phyloP scores from a whole-genome alignment of 2,329 filamentous ascomycete genomes.

The Talaromyces sp. region DNA sequence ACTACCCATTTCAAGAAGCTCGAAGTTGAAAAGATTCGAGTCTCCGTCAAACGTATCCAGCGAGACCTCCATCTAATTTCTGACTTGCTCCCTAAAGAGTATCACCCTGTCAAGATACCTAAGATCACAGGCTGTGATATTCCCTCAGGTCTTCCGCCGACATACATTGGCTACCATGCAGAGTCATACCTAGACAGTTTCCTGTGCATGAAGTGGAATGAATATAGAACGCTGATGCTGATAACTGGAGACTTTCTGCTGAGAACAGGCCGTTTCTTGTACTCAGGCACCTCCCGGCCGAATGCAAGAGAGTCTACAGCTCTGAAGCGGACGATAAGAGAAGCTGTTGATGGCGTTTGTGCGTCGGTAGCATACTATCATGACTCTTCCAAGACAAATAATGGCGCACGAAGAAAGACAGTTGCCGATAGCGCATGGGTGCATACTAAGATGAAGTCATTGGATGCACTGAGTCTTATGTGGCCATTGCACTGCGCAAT shows the following conservation, averaged over 20 bases:
- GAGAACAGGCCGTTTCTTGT: not conserved
- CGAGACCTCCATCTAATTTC: not conserved
- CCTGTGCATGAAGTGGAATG: conserved; percentile 5
- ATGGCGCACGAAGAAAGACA: not conserved
- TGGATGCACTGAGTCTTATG: not conserved
- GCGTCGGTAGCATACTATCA: not conserved
- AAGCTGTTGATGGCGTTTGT: conserved; percentile 5
- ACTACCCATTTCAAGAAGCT: not conserved
- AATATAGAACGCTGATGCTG: not conserved
- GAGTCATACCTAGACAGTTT: conserved; percentile 1
- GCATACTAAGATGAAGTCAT: not conserved
- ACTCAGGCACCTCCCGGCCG: not conserved
- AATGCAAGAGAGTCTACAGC: not conserved
- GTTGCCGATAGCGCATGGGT: not conserved
- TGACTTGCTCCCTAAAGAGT: not conserved
- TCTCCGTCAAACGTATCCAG: not conserved
- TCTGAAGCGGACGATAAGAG: not conserved
- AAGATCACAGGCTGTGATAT: not conserved
- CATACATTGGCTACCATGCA: not conserved
- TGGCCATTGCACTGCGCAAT: conserved; percentile 8
- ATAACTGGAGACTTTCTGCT: conserved; percentile 4
- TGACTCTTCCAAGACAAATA: not conserved
- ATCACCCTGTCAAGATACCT: not conserved
- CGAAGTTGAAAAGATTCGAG: conserved; percentile 1
- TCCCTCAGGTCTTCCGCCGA: not conserved